These are phyloP conservation scores for Adansonia madagascariensis DNA, from an alignment of 441 rosid species.

Conservation along the genomic window DNA sequence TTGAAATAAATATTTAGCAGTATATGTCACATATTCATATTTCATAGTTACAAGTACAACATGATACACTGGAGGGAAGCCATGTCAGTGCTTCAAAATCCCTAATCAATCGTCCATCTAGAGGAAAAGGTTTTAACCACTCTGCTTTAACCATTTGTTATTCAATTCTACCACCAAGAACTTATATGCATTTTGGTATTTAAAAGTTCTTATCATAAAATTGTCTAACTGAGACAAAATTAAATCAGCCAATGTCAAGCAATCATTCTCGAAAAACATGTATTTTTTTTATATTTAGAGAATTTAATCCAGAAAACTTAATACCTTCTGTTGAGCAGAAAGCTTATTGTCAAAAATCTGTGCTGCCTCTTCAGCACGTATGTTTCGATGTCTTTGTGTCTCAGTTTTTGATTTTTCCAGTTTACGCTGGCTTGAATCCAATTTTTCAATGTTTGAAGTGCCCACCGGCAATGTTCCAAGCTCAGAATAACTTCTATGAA, in stretches of 20 bases:
- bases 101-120: background rate
- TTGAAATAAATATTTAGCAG: conserved; percentile 4
- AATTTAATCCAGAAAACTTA: background rate
- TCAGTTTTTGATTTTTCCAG: conserved; percentile 80
- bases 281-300: background rate
- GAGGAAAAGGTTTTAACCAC: background rate
- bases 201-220: background rate
- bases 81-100: background rate
- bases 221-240: background rate
- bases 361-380: conserved; percentile 79
- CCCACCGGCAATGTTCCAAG: conserved; percentile 43
- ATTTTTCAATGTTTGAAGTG: conserved; percentile 39
- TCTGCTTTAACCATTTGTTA: background rate
- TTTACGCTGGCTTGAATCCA: conserved; percentile 52
- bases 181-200: conserved; percentile 7
- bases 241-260: background rate
- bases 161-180: conserved; percentile 1
- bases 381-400: conserved; percentile 50
- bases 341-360: conserved; percentile 74
- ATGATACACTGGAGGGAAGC: background rate
- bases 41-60: background rate
- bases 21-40: background rate
- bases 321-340: conserved; percentile 76
- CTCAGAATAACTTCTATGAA: conserved; percentile 42
- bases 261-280: background rate